Evolutionary conservation across 176 grass and related monocot genomes (phyloP).

Genomic region (Triticum monococcum): DNA sequence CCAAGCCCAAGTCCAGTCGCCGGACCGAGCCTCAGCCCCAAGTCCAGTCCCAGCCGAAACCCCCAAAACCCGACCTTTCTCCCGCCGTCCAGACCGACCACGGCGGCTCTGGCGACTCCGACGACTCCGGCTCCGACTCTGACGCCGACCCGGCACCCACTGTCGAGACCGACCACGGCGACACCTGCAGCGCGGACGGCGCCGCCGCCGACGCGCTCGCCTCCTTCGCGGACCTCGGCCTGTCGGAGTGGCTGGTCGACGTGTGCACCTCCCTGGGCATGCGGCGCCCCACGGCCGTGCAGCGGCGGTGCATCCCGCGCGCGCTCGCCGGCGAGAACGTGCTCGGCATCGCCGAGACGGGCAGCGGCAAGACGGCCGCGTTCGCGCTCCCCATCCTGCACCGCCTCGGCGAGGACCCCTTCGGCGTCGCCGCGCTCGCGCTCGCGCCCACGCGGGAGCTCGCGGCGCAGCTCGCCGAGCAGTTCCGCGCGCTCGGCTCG

Average conservation of each 20-base stretch:
- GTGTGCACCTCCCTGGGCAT: constrained; percentile 63
- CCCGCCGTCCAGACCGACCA: constrained; percentile 12
- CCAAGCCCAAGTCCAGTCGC: constrained; percentile 22
- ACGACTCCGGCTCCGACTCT: background rate
- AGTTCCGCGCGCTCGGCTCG: constrained; percentile 89
- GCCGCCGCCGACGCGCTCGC: background rate
- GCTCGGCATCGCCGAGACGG: constrained; percentile 79
- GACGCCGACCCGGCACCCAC: constrained; percentile 5
- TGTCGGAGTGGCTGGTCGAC: constrained; percentile 71
- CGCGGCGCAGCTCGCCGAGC: constrained; percentile 80
- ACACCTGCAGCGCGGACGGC: background rate
- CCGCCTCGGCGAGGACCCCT: constrained; percentile 71
- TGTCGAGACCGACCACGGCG: constrained; percentile 20
- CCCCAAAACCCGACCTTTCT: background rate
- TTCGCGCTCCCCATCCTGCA: constrained; percentile 89
- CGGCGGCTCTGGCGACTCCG: constrained; percentile 3
- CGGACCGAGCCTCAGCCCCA: constrained; percentile 1
- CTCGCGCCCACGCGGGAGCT: constrained; percentile 81
- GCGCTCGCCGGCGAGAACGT: constrained; percentile 78
- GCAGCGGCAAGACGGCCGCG: constrained; percentile 89
- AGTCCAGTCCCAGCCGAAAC: background rate
- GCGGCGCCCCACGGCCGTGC: constrained; percentile 61
- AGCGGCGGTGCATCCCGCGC: constrained; percentile 79
- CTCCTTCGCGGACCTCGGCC: constrained; percentile 71
- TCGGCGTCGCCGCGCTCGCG: constrained; percentile 74